A percentile compares a stretch with the other conserved stretches of the same genome.
Conservation (phyloP, 257 asterid species). For the Solanum acaule region DNA sequence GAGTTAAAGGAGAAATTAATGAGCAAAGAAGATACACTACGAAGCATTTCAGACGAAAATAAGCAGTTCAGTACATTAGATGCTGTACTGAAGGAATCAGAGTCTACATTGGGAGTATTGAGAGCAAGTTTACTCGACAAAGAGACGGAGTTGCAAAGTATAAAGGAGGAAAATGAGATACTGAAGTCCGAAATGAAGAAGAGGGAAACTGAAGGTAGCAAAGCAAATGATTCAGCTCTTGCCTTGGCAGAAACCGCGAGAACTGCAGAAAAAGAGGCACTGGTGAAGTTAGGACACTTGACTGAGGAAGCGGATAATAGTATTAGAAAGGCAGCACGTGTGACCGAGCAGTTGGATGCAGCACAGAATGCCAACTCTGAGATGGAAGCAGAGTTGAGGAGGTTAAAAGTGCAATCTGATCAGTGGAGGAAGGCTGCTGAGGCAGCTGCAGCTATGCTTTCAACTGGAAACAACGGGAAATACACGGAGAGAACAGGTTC, state of each 20-base stretch:
- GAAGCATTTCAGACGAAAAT: constrained; percentile 5
- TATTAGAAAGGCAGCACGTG: constrained; percentile 35
- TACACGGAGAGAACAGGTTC: constrained; percentile 46
- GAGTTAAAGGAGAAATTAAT: constrained; percentile 28
- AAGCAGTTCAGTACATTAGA: constrained; percentile 5
- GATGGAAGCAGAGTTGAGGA: constrained; percentile 73
- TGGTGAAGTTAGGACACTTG: constrained; percentile 52
- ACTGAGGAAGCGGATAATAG: constrained; percentile 70
- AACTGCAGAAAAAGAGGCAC: constrained; percentile 53
- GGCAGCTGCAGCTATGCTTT: constrained; percentile 84
- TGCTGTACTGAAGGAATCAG: constrained; percentile 20
- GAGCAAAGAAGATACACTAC: constrained; percentile 22
- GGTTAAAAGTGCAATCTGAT: constrained; percentile 77
- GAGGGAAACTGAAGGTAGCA: constrained; percentile 26
- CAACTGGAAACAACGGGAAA: constrained; percentile 48
- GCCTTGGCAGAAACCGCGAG: constrained; percentile 42
- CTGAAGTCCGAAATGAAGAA: constrained; percentile 50
- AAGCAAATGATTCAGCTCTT: constrained; percentile 28
- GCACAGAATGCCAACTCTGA: constrained; percentile 64
- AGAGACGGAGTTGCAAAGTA: constrained; percentile 36
- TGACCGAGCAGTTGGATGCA: constrained; percentile 65
- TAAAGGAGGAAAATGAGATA: constrained; percentile 46
- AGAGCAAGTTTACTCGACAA: constrained; percentile 30
- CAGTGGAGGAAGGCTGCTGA: constrained; percentile 99
- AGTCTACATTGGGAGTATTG: constrained; percentile 31